Evolutionary conservation across 2,329 filamentous ascomycete genomes (phyloP), one percentile per base, ranked within the genome.

Genomic region (Nemania sp.): DNA sequence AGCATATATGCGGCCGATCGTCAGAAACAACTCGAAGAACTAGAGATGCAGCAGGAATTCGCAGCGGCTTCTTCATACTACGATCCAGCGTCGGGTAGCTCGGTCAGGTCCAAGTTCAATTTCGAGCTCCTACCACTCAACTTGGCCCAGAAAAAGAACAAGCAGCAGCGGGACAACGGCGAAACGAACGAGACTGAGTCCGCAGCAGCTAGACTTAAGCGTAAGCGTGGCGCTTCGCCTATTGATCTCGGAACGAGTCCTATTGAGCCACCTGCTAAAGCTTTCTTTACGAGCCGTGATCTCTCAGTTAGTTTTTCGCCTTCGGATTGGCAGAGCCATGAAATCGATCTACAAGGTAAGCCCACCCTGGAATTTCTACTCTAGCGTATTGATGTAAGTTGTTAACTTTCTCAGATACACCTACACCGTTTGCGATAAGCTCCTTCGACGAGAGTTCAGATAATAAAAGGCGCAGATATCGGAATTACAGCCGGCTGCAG

Each of bases 71-170:
- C 65, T 20, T 60, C 63, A 1, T 65, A 68, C 22, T 62, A 72
- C 15, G 67, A 69, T 4, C 68, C 63, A 8, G 55, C 66, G 2
- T 62, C 62, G 26, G n/a, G 13, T 0, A 54, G 62, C 51, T 68
- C 73, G 5, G 27, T 70, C 2, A 51, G 62, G 8, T 74, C 73
- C 0, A 74, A 74, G 54, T 78, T 79, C 32, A 47, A 70, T 1
- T 78, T 77, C 35, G 72, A 73, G 47, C 73, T 79, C 20, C 26
- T 79, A 4, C 69, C 76, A 0, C 73, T 79, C 2, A 62, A 72
- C 3, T 60, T 73, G 13, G 76, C 76, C 4, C 75, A 73, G 49
- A 22, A 61, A 2, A 66, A 69, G 35, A 66, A 76, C n/a, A 77
- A 72, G 38, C 4, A 24, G n/a, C 70, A 75, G 62, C 70, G 77